Base-by-base conservation (phyloP, 306 rosid genomes). In the Biancaea sappan region DNA sequence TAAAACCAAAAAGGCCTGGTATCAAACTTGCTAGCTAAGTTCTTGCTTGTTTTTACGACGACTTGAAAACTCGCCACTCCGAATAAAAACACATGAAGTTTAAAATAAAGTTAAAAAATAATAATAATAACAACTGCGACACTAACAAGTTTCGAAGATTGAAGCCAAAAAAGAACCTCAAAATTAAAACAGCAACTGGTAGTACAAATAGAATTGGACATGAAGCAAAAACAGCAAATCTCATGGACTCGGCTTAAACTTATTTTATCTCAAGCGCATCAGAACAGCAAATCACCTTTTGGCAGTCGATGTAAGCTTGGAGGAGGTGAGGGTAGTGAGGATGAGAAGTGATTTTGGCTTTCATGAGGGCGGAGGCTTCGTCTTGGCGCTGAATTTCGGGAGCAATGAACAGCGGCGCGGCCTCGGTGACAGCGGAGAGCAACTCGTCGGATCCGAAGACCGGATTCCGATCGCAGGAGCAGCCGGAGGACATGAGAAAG, bases 301-400 rank as follows among this genome's bases (percentile, higher is more conserved):
- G 96, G 76, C 97, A 92, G 56, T 90, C 96, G 79, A 92, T 80
- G 85, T 90, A 90, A 38, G 97, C 92, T 56, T 85, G 80, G 48
- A 92, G 90, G 66, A 92, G 86, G 44, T 90, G 89, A 77, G 96
- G 97, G 75, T 92, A 90, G 79, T 63, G 65, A 52, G 97, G 97
- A 74, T 92, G 97, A 65, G 92, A 79, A 16, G 94, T 88, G 73
- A 92, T 92, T 82, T 81, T 85, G 44, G 92, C 86, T 74, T 92
- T 92, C 88, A 85, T 82, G 48, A 83, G 57, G 16, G 80, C 67
- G 22, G 90, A 73, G 15, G 83, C 35, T 35, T 81, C 88, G 24
- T 81, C 85, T 62, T 88, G 82, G 32, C 83, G 83, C 52, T 47
- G 90, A 73, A 79, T 64, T 70, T 84, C 90, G 3, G 84, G 78